Base-by-base conservation (phyloP, 2,329 filamentous ascomycete species). In the Zymoseptoria ardabiliae region DNA sequence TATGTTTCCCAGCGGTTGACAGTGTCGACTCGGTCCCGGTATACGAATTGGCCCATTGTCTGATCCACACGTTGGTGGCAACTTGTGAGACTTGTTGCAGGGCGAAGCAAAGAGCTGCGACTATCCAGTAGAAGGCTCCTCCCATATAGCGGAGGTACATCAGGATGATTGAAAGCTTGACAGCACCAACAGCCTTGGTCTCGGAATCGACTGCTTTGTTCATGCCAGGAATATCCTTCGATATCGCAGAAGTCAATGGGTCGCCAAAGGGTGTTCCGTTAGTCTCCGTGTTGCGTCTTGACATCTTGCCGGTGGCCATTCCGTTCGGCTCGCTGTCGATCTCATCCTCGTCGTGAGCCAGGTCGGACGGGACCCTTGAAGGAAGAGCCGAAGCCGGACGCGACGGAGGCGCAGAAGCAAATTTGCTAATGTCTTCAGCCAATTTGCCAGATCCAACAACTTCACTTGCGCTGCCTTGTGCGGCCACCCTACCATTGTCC, bases 1-100 rank as follows among this genome's bases (percentile, higher is more conserved):
- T 57, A 48, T 57, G 56, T 22, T 61, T 58, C 48, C 35, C 49
- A 17, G 41, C 41, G 9, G 53, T 60, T 19, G 64, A 61, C 6
- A 69, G 65, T 56, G 72, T 68, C 4, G 67, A 68, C 80, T 80
- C 61, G 70, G 76, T 58, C 81, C 82, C 70, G 23, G 66, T 65
- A 71, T 97, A 97, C 61, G 94, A 88, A 72, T 97, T 96, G 17
- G 93, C 89, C 94, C 94, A 99, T 72, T 93, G 81, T 67, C 90
- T 85, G 68, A 99, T 96, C 94, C 94, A 99, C 55, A 97, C 76
- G 69, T 94, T 97, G 41, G 91, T 95, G 0, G 88, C 90, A 2
- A 97, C 88, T 22, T 89, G 89, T 3, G 89, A 88, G 35, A 96
- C 73, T 72, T 99, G 94, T 71, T 97, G 92, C 51, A 88, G 77